Conservation (phyloP, 306 rosid genomes). For the Cucumis melo region DNA sequence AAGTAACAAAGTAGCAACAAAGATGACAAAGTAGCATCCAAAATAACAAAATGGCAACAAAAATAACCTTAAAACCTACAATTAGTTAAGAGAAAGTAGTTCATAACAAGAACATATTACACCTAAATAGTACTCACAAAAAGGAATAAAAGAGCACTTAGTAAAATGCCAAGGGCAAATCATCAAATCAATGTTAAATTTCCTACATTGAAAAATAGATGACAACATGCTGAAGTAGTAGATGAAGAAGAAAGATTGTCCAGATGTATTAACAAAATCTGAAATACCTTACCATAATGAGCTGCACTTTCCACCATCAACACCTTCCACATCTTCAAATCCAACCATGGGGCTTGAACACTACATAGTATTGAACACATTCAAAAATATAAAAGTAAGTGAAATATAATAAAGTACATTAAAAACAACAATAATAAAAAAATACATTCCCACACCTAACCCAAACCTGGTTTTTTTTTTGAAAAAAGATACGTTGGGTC, state of each 20-base stretch:
- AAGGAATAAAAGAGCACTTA: too few species aligned
- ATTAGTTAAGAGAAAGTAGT: background rate
- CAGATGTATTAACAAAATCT: background rate
- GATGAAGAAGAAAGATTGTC: background rate
- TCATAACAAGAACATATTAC: background rate
- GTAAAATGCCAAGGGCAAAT: background rate
- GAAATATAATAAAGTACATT: background rate
- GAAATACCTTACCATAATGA: constrained; percentile 64
- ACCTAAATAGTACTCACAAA: too few species aligned
- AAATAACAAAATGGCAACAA: too few species aligned
- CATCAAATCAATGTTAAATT: background rate
- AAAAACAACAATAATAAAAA: too few species aligned
- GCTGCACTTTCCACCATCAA: constrained; percentile 80
- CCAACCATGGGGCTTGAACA: constrained; percentile 42
- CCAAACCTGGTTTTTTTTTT: too few species aligned
- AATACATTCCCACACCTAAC: background rate
- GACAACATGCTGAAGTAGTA: background rate
- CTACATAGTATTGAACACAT: background rate
- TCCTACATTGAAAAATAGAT: background rate
- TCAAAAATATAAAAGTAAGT: background rate
- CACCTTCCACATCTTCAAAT: constrained; percentile 93
- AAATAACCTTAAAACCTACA: background rate
- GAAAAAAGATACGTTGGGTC: too few species aligned
- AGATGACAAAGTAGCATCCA: too few species aligned
- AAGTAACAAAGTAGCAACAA: too few species aligned